Evolutionary conservation across 2,329 filamentous ascomycete genomes (phyloP).

Genomic region (Fusarium decemcellulare): DNA sequence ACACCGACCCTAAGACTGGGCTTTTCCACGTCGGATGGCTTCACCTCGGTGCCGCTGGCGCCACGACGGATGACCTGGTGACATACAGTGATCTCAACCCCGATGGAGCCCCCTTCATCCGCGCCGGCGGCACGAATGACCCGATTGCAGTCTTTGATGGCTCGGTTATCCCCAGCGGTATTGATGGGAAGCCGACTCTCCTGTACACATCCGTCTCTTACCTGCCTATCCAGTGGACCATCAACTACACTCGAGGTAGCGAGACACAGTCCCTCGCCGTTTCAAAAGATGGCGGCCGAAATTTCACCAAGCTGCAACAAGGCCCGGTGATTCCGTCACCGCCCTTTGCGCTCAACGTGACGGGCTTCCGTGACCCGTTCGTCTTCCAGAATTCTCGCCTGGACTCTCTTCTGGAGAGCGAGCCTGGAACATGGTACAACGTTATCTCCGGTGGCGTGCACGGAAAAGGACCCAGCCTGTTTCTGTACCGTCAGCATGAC

Average conservation of each 20-base stretch:
- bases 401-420: slow-evolving; percentile 34
- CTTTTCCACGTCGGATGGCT: slow-evolving; percentile 61
- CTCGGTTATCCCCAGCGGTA: slow-evolving; percentile 58
- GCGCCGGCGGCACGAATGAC: slow-evolving; percentile 50
- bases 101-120: slow-evolving; percentile 59
- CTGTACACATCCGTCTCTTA: slow-evolving; percentile 61
- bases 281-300: slow-evolving; percentile 52
- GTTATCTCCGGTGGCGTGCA: slow-evolving; percentile 42
- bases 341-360: slow-evolving; percentile 43
- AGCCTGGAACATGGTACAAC: slow-evolving; percentile 39
- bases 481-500: slow-evolving; percentile 44
- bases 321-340: slow-evolving; percentile 37
- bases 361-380: slow-evolving; percentile 42
- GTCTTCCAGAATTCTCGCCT: slow-evolving; percentile 42
- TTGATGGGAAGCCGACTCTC: slow-evolving; percentile 59
- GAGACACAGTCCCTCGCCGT: slow-evolving; percentile 62
- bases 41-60: slow-evolving; percentile 53
- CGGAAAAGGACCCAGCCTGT: slow-evolving; percentile 38
- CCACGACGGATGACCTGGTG: slow-evolving; percentile 59
- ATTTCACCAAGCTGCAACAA: slow-evolving; percentile 42
- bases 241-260: slow-evolving; percentile 59
- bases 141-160: slow-evolving; percentile 58
- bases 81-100: slow-evolving; percentile 55
- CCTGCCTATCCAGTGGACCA: slow-evolving; percentile 61
- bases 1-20: slow-evolving; percentile 59